Evolutionary conservation across 2,329 filamentous ascomycete genomes (phyloP), one percentile per base, ranked within the genome.

Genomic region (Fusarium longipes): DNA sequence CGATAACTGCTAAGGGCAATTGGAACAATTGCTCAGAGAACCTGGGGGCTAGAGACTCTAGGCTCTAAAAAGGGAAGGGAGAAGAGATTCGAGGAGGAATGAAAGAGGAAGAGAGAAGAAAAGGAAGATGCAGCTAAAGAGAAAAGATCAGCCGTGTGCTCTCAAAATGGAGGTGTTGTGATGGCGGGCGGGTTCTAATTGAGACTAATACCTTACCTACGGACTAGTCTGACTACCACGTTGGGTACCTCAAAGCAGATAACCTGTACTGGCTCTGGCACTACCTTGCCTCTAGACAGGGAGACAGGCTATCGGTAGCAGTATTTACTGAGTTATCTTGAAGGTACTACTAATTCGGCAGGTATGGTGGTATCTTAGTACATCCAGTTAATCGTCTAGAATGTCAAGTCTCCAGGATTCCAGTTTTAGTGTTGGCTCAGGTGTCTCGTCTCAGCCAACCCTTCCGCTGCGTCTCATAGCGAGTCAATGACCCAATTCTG

Each of bases 401-500:
- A 30, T 33, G 29, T n/a, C 5, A n/a, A 43, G 15, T 20, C 20
- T 32, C 33, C 10, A 27, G 22, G 32, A 49, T 8, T 36, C 27
- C 45, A 38, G 39, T 39, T 44, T 33, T 45, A 54, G 45, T 40
- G 20, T 32, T 63, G 44, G 30, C 38, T 61, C 65, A 53, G 59
- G 54, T 40, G 51, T 53, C 40, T 60, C 54, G 61, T 63, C 65
- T 58, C 48, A 68, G 56, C 65, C 65, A 66, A 40, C 44, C 51
- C 36, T 66, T 35, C 51, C 47, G 39, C 12, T 52, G 50, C 38
- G 59, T 65, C 65, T 68, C 64, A 65, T 59, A 56, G 18, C 64
- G 32, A 68, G 58, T 27, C 51, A 50, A 63, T 24, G 24, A 33
- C 54, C 54, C 38, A 44, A 42, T 54, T 55, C 57, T 55, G 43